Conservation (phyloP, 805 yeast species). For the Pichia cephalocereana region DNA sequence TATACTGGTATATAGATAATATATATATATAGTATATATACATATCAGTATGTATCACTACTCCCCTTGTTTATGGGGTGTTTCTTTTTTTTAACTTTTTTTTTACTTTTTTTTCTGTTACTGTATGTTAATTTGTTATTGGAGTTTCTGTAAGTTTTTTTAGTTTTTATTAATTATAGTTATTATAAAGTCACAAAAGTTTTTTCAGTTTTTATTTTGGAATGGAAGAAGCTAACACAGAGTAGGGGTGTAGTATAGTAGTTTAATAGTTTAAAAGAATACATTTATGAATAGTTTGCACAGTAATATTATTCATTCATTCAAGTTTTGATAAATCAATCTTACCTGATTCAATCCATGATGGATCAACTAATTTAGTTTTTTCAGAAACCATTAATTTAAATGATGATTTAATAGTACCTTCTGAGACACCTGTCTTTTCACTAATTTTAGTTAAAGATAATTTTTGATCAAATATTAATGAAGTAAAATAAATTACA, state of each 20-base stretch:
- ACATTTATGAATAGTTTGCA: too few species aligned
- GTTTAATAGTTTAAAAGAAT: too few species aligned
- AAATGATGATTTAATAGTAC: constrained; percentile 90
- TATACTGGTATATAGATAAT: too few species aligned
- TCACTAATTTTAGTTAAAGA: constrained; percentile 79
- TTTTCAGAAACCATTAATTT: constrained; percentile 70
- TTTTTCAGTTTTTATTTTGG: too few species aligned
- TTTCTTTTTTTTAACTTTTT: too few species aligned
- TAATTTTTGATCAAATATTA: constrained; percentile 73
- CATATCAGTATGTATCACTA: too few species aligned
- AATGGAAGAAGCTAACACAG: not conserved
- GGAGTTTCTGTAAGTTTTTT: not conserved
- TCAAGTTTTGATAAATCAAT: constrained; percentile 30
- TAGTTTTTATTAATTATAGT: not conserved
- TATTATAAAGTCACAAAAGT: not conserved
- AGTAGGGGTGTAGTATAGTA: too few species aligned
- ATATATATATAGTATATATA: too few species aligned
- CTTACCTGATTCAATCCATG: constrained; percentile 64
- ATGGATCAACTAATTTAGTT: constrained; percentile 63
- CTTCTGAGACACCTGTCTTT: constrained; percentile 93
- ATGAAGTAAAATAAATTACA: constrained; percentile 86
- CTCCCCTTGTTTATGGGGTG: too few species aligned
- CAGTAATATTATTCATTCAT: not conserved
- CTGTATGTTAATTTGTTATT: not conserved
- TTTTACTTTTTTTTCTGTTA: too few species aligned